Evolutionary conservation across 1,284 basidiomycete genomes (phyloP), one percentile per base, ranked within the genome.

Genomic region (Cryptococcus floricola): DNA sequence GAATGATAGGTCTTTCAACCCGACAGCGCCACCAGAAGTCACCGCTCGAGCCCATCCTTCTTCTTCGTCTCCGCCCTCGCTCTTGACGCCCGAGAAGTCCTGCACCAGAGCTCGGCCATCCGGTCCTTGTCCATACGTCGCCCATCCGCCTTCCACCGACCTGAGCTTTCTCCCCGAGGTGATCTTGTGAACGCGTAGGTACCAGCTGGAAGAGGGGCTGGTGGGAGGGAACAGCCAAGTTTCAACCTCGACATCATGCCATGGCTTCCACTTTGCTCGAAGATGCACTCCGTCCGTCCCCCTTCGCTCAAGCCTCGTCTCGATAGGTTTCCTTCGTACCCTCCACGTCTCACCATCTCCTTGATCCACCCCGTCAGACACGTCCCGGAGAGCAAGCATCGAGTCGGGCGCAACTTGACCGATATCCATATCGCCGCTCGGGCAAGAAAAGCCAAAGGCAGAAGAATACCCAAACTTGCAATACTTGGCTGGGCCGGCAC

Each of bases 401-500:
- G 79, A 84, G 71, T 89, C 87, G 0, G 81, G 85, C 7, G 83
- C 85, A 10, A 84, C 79, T 68, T 89, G 87, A 61, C 88, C 86
- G 42, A 89, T 80, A 13, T 84, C 86, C 51, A 83, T 81, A 65
- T 80, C 77, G 12, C 87, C 87, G 0, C 84, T 83, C 9, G 87
- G 85, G 18, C 87, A 85, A 63, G 83, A 85, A 76, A 88, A 89
- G 5, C 86, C 87, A 64, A 89, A 89, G 1, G 85, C 82, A 28
- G 84, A 82, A 4, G 84, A 86, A 71, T 89, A 89, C 1, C 84
- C 83, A 57, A 87, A 81, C 71, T 88, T 88, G 57, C 85, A 85
- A 74, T 89, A 89, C 71, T 89, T 89, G 28, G 86, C 86, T 4
- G 85, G 83, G 61, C 85, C 84, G 68, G 87, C 86, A 66, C 87